phyloP scores from a whole-genome alignment of 495 filamentous ascomycete species.

The Podospora conica region DNA sequence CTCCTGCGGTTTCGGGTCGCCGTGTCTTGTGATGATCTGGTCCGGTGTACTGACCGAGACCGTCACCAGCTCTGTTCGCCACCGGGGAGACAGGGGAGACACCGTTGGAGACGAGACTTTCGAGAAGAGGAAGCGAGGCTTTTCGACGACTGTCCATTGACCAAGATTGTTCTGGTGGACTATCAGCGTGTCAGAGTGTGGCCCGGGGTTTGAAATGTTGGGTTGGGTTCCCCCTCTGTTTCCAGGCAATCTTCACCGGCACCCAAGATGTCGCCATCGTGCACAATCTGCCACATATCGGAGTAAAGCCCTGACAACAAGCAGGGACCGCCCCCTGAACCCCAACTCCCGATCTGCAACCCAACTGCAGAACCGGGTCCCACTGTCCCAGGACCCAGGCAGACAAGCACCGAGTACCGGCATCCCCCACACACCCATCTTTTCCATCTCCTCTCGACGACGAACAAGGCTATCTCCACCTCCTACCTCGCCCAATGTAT shows the following conservation, averaged over 20 bases:
- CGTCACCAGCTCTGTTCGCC: neutral
- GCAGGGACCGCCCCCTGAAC: neutral
- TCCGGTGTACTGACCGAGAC: neutral
- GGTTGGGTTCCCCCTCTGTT: neutral
- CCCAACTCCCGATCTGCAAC: neutral
- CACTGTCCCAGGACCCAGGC: neutral
- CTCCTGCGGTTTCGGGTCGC: neutral
- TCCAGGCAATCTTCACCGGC: neutral
- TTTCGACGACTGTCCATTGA: neutral
- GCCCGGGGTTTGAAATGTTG: too few species aligned
- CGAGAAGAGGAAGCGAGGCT: neutral
- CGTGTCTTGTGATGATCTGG: neutral
- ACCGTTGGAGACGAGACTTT: neutral
- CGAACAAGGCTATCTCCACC: neutral
- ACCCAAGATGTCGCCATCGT: neutral
- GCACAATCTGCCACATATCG: neutral
- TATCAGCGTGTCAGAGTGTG: neutral
- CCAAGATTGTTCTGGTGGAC: neutral
- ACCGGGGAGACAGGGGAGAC: neutral
- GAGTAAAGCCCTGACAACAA: neutral
- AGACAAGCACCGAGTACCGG: neutral
- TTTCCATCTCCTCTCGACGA: neutral
- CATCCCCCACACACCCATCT: neutral
- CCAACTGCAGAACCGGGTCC: neutral
- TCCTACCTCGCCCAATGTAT: neutral